phyloP scores from a whole-genome alignment of 345 rosid genomes.

The Pistacia vera region DNA sequence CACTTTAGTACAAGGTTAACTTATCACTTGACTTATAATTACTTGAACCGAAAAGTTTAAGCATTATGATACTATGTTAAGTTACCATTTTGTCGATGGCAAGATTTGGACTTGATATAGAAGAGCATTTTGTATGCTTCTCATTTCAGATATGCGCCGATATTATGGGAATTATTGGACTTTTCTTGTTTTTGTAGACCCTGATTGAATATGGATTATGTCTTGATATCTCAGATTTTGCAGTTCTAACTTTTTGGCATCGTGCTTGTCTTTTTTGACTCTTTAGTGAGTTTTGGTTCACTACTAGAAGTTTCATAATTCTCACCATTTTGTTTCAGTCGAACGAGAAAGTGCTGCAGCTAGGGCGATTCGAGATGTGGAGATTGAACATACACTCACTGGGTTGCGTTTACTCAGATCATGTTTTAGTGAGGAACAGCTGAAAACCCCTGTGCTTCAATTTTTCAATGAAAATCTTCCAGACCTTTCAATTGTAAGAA shows the following conservation, averaged over 20 bases:
- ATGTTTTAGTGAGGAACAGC: constrained; percentile 53
- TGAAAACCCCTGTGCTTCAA: constrained; percentile 48
- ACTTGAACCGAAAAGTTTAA: too few species aligned
- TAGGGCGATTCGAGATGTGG: constrained; percentile 75
- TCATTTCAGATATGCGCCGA: not conserved
- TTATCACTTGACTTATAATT: too few species aligned
- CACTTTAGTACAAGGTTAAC: too few species aligned
- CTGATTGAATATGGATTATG: not conserved
- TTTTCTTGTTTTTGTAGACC: not conserved
- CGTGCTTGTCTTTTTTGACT: not conserved
- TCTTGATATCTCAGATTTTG: not conserved
- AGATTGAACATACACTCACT: constrained; percentile 60
- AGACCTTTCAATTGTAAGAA: constrained; percentile 40
- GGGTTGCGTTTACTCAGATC: constrained; percentile 67
- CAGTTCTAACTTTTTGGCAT: not conserved
- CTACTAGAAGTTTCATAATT: not conserved
- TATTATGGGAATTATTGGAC: not conserved
- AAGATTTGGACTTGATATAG: not conserved
- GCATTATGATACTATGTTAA: not conserved
- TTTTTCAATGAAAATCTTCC: constrained; percentile 72
- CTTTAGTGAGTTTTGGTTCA: not conserved
- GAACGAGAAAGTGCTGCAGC: constrained; percentile 69
- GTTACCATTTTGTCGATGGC: not conserved
- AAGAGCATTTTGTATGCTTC: not conserved
- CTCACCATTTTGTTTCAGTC: constrained; percentile 33